phyloP scores from a whole-genome alignment of 2,329 filamentous ascomycete genomes.

The Hymenotorrendiella dingleyae region DNA sequence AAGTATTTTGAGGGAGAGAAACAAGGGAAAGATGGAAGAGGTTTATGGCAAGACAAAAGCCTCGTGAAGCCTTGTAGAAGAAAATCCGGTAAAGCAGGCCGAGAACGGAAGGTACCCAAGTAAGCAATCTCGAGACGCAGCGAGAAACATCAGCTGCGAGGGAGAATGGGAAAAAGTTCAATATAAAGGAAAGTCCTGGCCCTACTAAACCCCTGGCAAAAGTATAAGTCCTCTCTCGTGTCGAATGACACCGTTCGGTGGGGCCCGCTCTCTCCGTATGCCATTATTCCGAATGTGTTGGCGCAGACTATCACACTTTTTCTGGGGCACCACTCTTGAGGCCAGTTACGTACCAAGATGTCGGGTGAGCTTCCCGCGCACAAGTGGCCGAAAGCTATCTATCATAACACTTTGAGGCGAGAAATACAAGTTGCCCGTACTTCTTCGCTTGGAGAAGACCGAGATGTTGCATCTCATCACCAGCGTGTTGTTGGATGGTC shows the following conservation, averaged over 20 bases:
- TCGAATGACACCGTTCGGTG: slow-evolving; percentile 1
- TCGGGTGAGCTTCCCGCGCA: slow-evolving; percentile 1
- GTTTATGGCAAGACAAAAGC: not conserved
- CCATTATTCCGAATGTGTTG: slow-evolving; percentile 6
- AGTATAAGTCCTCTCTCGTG: not conserved
- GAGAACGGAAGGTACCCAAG: slow-evolving; percentile 10
- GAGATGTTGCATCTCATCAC: too few relatives aligned
- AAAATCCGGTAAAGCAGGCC: slow-evolving; percentile 7
- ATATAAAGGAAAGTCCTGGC: slow-evolving; percentile 5
- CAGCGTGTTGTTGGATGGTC: too few relatives aligned
- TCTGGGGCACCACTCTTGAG: not conserved
- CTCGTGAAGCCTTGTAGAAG: too few relatives aligned
- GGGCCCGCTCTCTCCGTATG: slow-evolving; percentile 3
- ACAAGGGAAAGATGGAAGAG: not conserved
- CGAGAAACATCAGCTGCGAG: not conserved
- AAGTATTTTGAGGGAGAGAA: slow-evolving; percentile 1
- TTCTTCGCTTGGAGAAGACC: too few relatives aligned
- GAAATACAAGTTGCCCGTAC: too few relatives aligned
- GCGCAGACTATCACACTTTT: too few relatives aligned
- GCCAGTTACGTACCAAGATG: slow-evolving; percentile 7
- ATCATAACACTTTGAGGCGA: too few relatives aligned
- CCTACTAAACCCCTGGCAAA: not conserved
- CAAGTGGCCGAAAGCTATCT: slow-evolving; percentile 1
- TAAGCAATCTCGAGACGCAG: slow-evolving; percentile 1
- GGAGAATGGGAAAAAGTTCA: not conserved